Evolutionary conservation across 2,329 filamentous ascomycete genomes (phyloP).

Genomic region (Trichoderma asperellum): DNA sequence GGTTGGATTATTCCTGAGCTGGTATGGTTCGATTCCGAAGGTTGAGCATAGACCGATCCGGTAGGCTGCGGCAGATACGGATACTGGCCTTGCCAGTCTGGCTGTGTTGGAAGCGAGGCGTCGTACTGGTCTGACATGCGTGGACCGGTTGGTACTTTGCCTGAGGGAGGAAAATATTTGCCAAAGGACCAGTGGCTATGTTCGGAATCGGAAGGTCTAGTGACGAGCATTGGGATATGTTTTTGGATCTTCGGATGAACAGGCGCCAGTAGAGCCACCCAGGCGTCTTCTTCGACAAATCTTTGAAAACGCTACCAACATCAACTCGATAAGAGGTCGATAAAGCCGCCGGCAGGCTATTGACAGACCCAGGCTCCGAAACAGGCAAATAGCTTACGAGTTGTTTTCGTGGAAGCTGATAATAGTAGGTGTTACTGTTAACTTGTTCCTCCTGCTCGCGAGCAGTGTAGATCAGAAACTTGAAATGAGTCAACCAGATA

Average conservation of each 20-base stretch:
- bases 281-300: slow-evolving; percentile 14
- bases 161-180: slow-evolving; percentile 55
- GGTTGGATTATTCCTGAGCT: slow-evolving; percentile 29
- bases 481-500: slow-evolving; percentile 1
- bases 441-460: slow-evolving; percentile 7
- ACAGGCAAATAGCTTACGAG: slow-evolving; percentile 8
- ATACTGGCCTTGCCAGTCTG: slow-evolving; percentile 62
- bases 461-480: slow-evolving; percentile 9
- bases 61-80: slow-evolving; percentile 54
- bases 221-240: slow-evolving; percentile 57
- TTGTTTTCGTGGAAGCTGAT: slow-evolving; percentile 9
- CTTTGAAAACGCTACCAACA: slow-evolving; percentile 11
- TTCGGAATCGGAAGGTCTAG: slow-evolving; percentile 57
- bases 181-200: slow-evolving; percentile 59
- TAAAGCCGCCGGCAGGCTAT: slow-evolving; percentile 8
- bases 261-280: slow-evolving; percentile 14
- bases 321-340: slow-evolving; percentile 19
- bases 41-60: slow-evolving; percentile 49
- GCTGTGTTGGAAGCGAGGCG: slow-evolving; percentile 55
- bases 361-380: slow-evolving; percentile 11
- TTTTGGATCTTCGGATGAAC: slow-evolving; percentile 9
- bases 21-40: slow-evolving; percentile 49
- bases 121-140: slow-evolving; percentile 64
- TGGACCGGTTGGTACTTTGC: slow-evolving; percentile 50
- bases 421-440: not conserved